phyloP scores from a whole-genome alignment of 2,329 filamentous ascomycete species.

The Alternaria tenuissima region DNA sequence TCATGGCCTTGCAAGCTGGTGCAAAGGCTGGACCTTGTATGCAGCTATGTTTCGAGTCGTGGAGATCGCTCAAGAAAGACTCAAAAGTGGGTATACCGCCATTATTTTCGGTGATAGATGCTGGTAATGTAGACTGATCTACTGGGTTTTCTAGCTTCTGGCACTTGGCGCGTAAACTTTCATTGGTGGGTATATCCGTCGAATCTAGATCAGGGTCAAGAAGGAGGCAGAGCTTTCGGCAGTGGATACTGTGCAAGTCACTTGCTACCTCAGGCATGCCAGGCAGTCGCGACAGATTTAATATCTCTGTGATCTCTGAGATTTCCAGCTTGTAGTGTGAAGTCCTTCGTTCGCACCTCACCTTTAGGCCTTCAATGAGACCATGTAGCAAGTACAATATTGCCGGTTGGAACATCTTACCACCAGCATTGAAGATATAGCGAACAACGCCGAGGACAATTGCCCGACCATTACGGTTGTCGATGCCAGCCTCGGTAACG shows the following conservation, averaged over 20 bases:
- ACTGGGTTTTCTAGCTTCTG: conserved; percentile 12
- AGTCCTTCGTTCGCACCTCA: not conserved
- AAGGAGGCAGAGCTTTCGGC: conserved; percentile 36
- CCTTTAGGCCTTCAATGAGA: conserved; percentile 46
- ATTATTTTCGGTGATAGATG: not conserved
- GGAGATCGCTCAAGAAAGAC: conserved; percentile 34
- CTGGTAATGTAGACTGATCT: not conserved
- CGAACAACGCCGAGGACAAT: conserved; percentile 46
- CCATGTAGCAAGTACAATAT: conserved; percentile 56
- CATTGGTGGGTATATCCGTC: conserved; percentile 28
- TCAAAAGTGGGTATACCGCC: conserved; percentile 21
- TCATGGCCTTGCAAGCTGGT: conserved; percentile 36
- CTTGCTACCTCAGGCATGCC: conserved; percentile 55
- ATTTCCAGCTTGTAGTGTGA: not conserved
- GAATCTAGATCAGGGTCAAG: conserved; percentile 5
- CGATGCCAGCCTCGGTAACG: conserved; percentile 7
- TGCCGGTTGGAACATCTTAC: conserved; percentile 53
- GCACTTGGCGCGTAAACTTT: conserved; percentile 21
- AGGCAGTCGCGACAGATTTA: conserved; percentile 48
- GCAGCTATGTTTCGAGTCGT: conserved; percentile 35
- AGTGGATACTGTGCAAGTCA: conserved; percentile 48
- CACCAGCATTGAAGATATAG: conserved; percentile 46
- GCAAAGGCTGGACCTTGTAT: conserved; percentile 44
- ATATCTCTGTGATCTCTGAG: conserved; percentile 44
- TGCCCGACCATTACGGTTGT: conserved; percentile 15